Evolutionary conservation across 169 alveolate genomes (phyloP), one percentile per base, ranked within the genome.

Genomic region (Theileria equi): DNA sequence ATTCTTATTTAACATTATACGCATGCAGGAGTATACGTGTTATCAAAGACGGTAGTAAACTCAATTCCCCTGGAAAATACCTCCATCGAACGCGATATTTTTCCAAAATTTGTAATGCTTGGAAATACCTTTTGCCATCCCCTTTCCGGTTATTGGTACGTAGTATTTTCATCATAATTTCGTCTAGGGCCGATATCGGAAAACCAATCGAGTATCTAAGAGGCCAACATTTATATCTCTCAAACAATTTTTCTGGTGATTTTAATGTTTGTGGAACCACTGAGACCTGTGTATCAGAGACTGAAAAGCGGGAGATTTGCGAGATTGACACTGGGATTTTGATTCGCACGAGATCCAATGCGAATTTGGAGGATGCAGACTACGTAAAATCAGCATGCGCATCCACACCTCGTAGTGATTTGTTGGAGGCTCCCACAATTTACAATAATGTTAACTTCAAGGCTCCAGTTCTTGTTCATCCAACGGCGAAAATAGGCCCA

Each of bases 61-160:
- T 82, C 93, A 31, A 94, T 97, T 57, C 90, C 92, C 52, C 89
- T 84, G 34, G 81, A 91, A 44, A 96, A 95, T 28, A 89, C 94
- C 5, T 93, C 97, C 2, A 89, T 97, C 16, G 99, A 97, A 78
- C 90, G 93, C 55, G 98, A 94, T 74, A 80, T 94, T 10, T 97
- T 97, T 69, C 99, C 99, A 6, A 50, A 65, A 28, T 87, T 96
- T 92, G 98, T 98, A 16, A 71, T 82, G 10, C 83, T 82, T 29
- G 83, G 82, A 38, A 54, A 50, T 26, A 87, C 91, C 36, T 89
- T 54, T 57, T 82, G 93, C 78, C 77, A 66, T 47, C 73, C 73
- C 25, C 80, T 92, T 28, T 52, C 52, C 85, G 96, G 88, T 77
- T 91, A 76, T 78, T 92, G 92, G 92, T 90, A 69, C 88, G 86